Conservation (phyloP, 2,329 filamentous ascomycete genomes). For the Alternaria rosae region DNA sequence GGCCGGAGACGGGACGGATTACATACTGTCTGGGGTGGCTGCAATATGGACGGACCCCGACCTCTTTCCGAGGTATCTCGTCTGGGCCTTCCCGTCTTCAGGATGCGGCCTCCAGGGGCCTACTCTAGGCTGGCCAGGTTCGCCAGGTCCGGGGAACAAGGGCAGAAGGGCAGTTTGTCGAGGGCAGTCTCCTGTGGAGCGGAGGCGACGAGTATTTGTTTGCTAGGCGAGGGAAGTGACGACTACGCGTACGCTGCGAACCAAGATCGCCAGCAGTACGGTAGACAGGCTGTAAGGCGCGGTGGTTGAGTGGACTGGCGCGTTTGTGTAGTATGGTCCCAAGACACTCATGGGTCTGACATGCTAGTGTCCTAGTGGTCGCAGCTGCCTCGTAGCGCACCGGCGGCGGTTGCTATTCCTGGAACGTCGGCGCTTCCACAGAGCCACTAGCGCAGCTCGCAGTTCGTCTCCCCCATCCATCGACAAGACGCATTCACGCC, state of each 20-base stretch:
- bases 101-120: conserved; percentile 29
- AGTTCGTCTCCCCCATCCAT: conserved; percentile 32
- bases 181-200: background rate
- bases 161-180: conserved; percentile 1
- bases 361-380: conserved; percentile 23
- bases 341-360: conserved; percentile 1
- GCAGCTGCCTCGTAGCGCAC: conserved; percentile 22
- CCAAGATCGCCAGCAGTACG: background rate
- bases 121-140: conserved; percentile 9
- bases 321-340: conserved; percentile 6
- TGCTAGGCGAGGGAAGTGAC: background rate
- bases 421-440: conserved; percentile 20
- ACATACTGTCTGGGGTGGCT: conserved; percentile 10
- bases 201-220: background rate
- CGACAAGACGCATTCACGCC: conserved; percentile 34
- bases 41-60: conserved; percentile 9
- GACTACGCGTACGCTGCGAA: background rate
- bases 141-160: conserved; percentile 18
- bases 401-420: conserved; percentile 20
- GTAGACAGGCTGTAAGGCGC: conserved; percentile 8
- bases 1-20: conserved; percentile 11
- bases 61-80: conserved; percentile 20
- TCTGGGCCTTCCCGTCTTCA: conserved; percentile 23
- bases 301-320: conserved; percentile 2
- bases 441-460: conserved; percentile 16